Conservation (phyloP, 1,284 basidiomycete species). For the Taiwanofungus camphoratus region DNA sequence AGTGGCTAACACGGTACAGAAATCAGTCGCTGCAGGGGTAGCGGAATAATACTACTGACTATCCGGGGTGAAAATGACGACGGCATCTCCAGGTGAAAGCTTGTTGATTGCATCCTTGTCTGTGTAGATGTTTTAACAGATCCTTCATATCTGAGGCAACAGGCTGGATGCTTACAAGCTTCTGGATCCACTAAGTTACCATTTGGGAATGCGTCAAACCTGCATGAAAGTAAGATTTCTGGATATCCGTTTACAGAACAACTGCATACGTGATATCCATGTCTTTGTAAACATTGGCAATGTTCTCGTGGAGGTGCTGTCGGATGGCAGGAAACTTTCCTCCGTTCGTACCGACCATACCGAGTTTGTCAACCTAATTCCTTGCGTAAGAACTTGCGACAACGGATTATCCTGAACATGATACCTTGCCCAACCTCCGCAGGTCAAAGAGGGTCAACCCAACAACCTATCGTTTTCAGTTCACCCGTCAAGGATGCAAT, state of each 20-base stretch:
- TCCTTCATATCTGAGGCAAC: no score
- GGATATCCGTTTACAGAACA: not conserved
- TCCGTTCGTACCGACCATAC: conserved; percentile 84
- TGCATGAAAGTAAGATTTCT: conserved; percentile 22
- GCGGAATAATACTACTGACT: conserved; percentile 41
- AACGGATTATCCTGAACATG: conserved; percentile 7
- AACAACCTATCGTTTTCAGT: conserved; percentile 57
- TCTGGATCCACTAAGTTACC: conserved; percentile 66
- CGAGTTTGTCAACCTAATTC: conserved; percentile 58
- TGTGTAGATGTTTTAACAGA: conserved; percentile 26
- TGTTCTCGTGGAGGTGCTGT: conserved; percentile 78
- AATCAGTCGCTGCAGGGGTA: not conserved
- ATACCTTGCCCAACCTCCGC: conserved; percentile 77
- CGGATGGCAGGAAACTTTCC: conserved; percentile 82
- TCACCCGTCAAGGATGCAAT: not conserved
- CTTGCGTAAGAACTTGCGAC: conserved; percentile 1
- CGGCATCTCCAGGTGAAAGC: conserved; percentile 77
- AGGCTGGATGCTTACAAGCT: conserved; percentile 59
- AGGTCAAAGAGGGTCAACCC: conserved; percentile 88
- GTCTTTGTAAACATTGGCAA: conserved; percentile 79
- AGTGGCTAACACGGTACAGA: conserved; percentile 46
- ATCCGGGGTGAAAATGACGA: conserved; percentile 85
- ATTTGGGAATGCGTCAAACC: conserved; percentile 79
- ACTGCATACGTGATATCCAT: conserved; percentile 70
- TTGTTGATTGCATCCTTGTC: conserved; percentile 85